These are phyloP conservation scores for Colletotrichum liaoningense DNA, from an alignment of 2,329 filamentous ascomycete species.

Conservation along the genomic window DNA sequence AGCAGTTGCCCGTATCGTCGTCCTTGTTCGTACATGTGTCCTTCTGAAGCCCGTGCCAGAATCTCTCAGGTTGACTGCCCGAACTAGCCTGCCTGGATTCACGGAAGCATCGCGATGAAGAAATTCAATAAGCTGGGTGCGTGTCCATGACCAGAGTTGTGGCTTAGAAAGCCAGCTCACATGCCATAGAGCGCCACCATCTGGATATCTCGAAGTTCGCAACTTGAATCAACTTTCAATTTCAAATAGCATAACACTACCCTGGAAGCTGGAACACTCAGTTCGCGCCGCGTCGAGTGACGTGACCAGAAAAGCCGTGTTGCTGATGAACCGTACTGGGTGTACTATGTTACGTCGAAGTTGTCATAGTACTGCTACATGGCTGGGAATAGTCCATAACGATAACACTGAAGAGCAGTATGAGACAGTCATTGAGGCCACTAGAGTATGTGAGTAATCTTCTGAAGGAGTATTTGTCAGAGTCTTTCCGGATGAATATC, in stretches of 20 bases:
- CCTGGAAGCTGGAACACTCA: slow-evolving; percentile 48
- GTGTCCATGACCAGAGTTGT: neutral
- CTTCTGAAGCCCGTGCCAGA: neutral
- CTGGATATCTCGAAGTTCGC: neutral
- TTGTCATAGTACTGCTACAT: slow-evolving; percentile 48
- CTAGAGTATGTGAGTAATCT: no score
- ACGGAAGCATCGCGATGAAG: neutral
- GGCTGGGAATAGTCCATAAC: slow-evolving; percentile 42
- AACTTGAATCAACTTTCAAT: slow-evolving; percentile 49
- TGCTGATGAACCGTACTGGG: slow-evolving; percentile 51
- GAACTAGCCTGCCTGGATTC: neutral
- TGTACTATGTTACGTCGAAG: slow-evolving; percentile 47
- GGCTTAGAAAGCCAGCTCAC: neutral
- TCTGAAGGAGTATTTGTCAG: no score
- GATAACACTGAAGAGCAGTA: no score
- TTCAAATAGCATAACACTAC: slow-evolving; percentile 49
- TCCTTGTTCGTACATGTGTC: neutral
- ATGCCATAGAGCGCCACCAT: accelerated
- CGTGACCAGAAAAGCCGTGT: slow-evolving; percentile 51
- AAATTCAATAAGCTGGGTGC: neutral
- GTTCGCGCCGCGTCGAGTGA: slow-evolving; percentile 51
- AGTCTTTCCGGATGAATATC: no score
- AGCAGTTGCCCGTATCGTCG: neutral
- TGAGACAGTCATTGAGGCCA: no score
- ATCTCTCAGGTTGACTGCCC: neutral